Conservation (phyloP, 805 yeast species). For the Tetrapisispora iriomotensis region DNA sequence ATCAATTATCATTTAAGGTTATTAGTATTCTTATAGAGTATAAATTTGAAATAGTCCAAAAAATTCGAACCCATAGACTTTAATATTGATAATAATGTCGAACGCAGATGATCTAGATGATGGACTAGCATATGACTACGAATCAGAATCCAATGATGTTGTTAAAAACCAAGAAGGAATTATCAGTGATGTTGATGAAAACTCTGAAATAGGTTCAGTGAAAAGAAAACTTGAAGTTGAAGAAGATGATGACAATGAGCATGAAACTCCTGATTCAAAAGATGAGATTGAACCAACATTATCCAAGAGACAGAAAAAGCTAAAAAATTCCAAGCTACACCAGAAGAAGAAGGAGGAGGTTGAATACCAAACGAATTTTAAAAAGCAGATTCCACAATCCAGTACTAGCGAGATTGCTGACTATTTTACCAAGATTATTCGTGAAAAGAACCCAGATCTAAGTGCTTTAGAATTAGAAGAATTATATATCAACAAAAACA, state of each 20-base stretch:
- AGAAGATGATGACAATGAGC: constrained; percentile 5
- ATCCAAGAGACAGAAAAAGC: constrained; percentile 27
- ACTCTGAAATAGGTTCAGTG: constrained; percentile 10
- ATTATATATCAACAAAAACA: constrained; percentile 43
- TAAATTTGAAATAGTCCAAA: too few relatives aligned
- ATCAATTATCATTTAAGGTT: too few relatives aligned
- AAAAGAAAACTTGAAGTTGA: constrained; percentile 11
- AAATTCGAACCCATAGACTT: too few relatives aligned
- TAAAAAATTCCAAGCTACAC: constrained; percentile 35
- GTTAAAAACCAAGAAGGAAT: constrained; percentile 26
- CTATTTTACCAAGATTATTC: constrained; percentile 49
- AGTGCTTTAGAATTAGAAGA: constrained; percentile 71
- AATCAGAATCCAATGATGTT: constrained; percentile 21
- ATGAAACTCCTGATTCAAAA: constrained; percentile 4
- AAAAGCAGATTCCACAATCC: constrained; percentile 43
- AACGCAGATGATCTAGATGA: constrained; percentile 71
- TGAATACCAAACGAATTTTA: constrained; percentile 53
- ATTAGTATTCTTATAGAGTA: too few relatives aligned
- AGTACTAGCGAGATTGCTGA: constrained; percentile 58
- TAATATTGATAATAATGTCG: constrained; percentile 11
- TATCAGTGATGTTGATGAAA: background rate
- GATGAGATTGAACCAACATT: constrained; percentile 16
- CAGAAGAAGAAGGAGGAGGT: constrained; percentile 58
- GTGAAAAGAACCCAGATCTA: constrained; percentile 51
- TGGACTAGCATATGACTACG: constrained; percentile 51